Evolutionary conservation across 768 basidiomycete genomes (phyloP), one percentile per base, ranked within the genome.

Genomic region (Mycena vulgaris): DNA sequence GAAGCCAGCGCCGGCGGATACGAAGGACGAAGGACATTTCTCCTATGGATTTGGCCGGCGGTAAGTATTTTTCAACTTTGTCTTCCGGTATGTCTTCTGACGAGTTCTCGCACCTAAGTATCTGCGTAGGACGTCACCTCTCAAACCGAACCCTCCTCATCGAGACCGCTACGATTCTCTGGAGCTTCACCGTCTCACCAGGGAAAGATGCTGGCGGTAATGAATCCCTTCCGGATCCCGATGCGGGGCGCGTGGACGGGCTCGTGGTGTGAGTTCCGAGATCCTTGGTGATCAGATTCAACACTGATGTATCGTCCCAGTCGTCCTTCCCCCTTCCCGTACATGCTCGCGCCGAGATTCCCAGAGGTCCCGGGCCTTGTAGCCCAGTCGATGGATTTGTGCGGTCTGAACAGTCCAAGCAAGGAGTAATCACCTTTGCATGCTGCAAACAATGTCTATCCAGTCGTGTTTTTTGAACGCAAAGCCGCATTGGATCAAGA

Each of bases 61-160:
- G 59, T 61, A 17, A n/a, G 31, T 2, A 17, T 47, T 0, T 30
- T 14, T 19, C 17, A 21, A 5, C 23, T 42, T 16, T 35, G 13
- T 3, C 8, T 45, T 33, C 19, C 17, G 19, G 11, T 8, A 5
- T 30, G 28, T 7, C 30, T 30, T 35, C 39, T 39, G 14, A 47
- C 1, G 2, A 2, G 8, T 23, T n/a, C 27, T 33, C 45, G 9
- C 27, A 27, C n/a, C 4, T 2, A 9, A 61, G 59, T 1, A 61
- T 61, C n/a, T 61, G 59, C 37, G 59, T 48, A 1, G 59, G 59
- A 5, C 59, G 42, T 21, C 59, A 61, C 23, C 13, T 61, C 10
- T 45, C 59, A 10, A 61, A 61, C 28, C 59, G 45, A 17, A 47
- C 28, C 17, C 27, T 61, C 31, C 48, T 61, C 28, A 61, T 61